Base-by-base conservation (phyloP, 164 flowering plant species). In the Vitis rupestris region DNA sequence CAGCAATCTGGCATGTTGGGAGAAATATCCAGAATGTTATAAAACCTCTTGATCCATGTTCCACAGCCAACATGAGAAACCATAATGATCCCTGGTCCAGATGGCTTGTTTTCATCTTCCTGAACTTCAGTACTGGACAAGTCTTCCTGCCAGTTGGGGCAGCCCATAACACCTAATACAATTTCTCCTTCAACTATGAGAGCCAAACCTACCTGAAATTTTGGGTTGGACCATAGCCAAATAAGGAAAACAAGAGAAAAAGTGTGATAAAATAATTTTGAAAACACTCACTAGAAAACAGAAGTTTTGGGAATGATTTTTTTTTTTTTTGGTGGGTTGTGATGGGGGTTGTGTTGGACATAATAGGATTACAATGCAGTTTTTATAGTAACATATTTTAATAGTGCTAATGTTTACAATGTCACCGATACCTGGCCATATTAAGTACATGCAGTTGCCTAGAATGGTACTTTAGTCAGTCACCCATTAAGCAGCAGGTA, bases 81-180 rank as follows among this genome's bases (percentile, higher is more conserved):
- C 97, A 93, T 89, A 60, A 95, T 69, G 59, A 79, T 66, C 63
- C 99, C 99, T 47, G 77, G 70, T 59, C 53, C 68, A 65, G 81
- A 63, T 47, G 12, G 30, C 14, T 10, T 59, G 29, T 50, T 60
- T 61, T 76, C 65, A 58, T 17, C 54, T 63, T 70, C 80, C 70
- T 54, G 69, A 48, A 51, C 73, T 27, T 73, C 74, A 47, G 68
- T 49, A 44, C 63, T 44, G 59, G 77, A 73, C 68, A 44, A 23
- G 37, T 76, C 82, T 9, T 68, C 80, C 63, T 60, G 74, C 98
- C 98, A 91, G 70, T 91, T 92, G 49, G 98, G 98, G 70, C 96
- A 92, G 51, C 98, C 98, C 97, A 95, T 92, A 62, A 87, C 87
- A 61, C 98, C 96, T 72, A 90, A 61, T 10, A 84, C 91, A 80